Conservation (phyloP, 768 basidiomycete genomes). For the Russula olivacea region DNA sequence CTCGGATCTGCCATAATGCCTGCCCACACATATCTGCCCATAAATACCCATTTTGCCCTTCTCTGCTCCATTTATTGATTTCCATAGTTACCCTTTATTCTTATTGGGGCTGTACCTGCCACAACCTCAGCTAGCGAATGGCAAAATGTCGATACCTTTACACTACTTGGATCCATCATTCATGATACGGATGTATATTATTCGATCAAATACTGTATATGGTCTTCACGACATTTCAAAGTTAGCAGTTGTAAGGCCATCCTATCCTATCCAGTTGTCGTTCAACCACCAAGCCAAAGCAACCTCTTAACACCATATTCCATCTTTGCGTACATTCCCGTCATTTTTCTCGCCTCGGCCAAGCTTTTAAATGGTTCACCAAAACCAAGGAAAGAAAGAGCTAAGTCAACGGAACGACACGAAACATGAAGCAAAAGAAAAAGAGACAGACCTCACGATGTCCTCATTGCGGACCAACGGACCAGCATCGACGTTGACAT, state of each 20-base stretch:
- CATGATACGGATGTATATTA: constrained; percentile 3
- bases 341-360: constrained; percentile 77
- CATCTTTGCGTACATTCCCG: constrained; percentile 84
- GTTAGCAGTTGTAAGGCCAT: not conserved
- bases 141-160: not conserved
- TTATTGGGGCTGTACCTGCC: not conserved
- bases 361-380: constrained; percentile 46
- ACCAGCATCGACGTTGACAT: constrained; percentile 28
- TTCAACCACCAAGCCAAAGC: constrained; percentile 75
- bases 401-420: not conserved
- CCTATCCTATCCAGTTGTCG: constrained; percentile 8
- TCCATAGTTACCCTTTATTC: not conserved
- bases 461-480: constrained; percentile 59
- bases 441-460: constrained; percentile 63
- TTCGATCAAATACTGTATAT: constrained; percentile 2
- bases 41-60: not conserved
- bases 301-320: constrained; percentile 90
- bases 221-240: not conserved
- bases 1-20: not conserved
- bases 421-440: constrained; percentile 4
- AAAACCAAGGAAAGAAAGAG: constrained; percentile 5
- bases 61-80: constrained; percentile 16
- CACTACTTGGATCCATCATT: not conserved
- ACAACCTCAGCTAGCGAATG: not conserved
- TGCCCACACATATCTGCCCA: not conserved